phyloP scores from a whole-genome alignment of 176 grass and related monocot genomes.

The Eragrostis nindensis region DNA sequence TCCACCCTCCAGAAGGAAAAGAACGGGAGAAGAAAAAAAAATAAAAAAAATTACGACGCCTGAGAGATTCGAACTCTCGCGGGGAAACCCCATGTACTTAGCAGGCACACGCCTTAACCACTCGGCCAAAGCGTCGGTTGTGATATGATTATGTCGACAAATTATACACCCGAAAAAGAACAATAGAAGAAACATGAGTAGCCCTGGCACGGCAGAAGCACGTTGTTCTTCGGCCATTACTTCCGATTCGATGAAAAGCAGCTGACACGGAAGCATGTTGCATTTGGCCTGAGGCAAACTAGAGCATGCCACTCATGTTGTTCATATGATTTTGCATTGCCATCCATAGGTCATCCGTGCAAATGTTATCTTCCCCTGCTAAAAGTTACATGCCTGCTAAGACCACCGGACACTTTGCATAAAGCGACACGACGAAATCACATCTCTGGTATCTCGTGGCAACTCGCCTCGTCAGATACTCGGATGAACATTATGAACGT shows the following conservation, averaged over 20 bases:
- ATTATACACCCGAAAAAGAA: neutral
- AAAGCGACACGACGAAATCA: neutral
- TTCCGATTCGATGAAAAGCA: no score
- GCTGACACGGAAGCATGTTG: no score
- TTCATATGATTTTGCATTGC: neutral
- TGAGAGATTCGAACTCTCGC: slow-evolving; percentile 99
- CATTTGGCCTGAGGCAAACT: neutral
- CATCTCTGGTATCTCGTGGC: neutral
- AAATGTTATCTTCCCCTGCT: neutral
- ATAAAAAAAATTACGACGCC: slow-evolving; percentile 34
- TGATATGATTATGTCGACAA: no score
- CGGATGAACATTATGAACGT: neutral
- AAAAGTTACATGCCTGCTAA: no score
- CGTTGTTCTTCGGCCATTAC: neutral
- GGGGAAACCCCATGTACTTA: slow-evolving; percentile 50
- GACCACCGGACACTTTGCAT: neutral
- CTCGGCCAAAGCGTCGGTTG: no score
- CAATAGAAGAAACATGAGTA: neutral
- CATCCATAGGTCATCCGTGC: neutral
- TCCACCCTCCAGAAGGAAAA: no score
- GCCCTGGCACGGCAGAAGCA: neutral
- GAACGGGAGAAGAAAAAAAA: neutral
- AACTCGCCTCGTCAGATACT: neutral
- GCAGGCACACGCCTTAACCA: no score
- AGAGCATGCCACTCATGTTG: neutral